Evolutionary conservation across 2,329 filamentous ascomycete species (phyloP).

Genomic region (Pseudofabraea citricarpa): DNA sequence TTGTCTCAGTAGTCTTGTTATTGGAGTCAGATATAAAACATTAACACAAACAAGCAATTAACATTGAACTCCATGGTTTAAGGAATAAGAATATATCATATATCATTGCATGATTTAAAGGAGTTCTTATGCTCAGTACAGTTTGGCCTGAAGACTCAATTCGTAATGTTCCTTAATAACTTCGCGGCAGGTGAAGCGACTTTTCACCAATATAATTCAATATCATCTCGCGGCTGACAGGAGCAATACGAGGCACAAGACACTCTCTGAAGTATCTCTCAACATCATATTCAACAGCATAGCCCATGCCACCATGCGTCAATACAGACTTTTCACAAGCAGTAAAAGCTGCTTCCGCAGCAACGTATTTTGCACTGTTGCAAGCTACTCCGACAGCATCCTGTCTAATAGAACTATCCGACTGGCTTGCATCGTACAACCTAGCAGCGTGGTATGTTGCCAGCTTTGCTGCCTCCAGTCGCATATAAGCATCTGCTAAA

Average conservation of each 20-base stretch:
- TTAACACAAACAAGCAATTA: no score
- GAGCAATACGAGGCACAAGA: conserved; percentile 59
- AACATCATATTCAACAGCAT: conserved; percentile 60
- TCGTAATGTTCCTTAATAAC: no score
- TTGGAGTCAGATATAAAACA: no score
- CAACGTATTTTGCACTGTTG: conserved; percentile 68
- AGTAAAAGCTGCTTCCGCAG: conserved; percentile 58
- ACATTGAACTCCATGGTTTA: no score
- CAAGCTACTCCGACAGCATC: conserved; percentile 58
- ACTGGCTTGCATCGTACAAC: conserved; percentile 52
- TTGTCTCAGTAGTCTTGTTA: no score
- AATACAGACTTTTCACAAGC: conserved; percentile 58
- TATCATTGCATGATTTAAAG: no score
- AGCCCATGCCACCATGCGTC: conserved; percentile 60
- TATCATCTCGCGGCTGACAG: conserved; percentile 68
- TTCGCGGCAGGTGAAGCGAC: conserved; percentile 60
- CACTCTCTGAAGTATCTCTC: conserved; percentile 62
- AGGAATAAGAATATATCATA: no score
- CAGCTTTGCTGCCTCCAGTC: conserved; percentile 59
- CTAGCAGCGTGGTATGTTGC: conserved; percentile 61
- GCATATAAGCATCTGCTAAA: conserved; percentile 60
- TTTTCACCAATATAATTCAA: conserved; percentile 69
- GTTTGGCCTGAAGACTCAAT: no score
- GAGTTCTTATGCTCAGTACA: no score
- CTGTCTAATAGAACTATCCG: conserved; percentile 45